Evolutionary conservation across 2,329 filamentous ascomycete species (phyloP).

Genomic region (Trematosphaeria pertusa): DNA sequence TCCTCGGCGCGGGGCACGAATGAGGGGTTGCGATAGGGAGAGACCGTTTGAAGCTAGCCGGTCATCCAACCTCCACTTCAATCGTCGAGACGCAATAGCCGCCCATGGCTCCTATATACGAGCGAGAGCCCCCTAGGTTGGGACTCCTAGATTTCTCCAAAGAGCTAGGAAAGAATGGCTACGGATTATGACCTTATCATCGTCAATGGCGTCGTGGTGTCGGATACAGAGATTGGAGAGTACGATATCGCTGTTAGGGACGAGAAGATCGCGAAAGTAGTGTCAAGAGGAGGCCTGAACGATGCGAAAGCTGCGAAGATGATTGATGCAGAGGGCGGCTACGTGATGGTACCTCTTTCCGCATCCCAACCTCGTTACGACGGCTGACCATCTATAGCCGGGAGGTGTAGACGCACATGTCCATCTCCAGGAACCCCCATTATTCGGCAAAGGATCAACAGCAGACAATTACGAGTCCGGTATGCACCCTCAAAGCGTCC

Average conservation of each 20-base stretch:
- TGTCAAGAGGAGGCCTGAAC: conserved; percentile 39
- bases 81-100: conserved; percentile 6
- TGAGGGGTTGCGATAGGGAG: conserved; percentile 35
- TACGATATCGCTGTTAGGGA: conserved; percentile 54
- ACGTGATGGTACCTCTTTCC: conserved; percentile 45
- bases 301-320: conserved; percentile 36
- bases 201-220: conserved; percentile 53
- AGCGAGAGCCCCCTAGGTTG: neutral
- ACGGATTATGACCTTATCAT: conserved; percentile 49
- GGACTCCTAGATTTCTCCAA: neutral
- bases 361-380: neutral
- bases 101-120: neutral
- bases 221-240: conserved; percentile 46
- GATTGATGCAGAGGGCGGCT: conserved; percentile 55
- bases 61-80: conserved; percentile 10
- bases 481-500: conserved; percentile 4
- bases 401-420: conserved; percentile 58
- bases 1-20: conserved; percentile 20
- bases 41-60: conserved; percentile 24
- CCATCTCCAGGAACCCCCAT: conserved; percentile 54
- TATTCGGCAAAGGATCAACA: conserved; percentile 53
- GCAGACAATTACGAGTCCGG: conserved; percentile 51
- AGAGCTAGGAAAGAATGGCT: conserved; percentile 13
- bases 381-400: conserved; percentile 18
- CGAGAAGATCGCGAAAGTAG: conserved; percentile 49